Base-by-base conservation (phyloP, 2,329 filamentous ascomycete genomes). In the Fusarium keratoplasticum region DNA sequence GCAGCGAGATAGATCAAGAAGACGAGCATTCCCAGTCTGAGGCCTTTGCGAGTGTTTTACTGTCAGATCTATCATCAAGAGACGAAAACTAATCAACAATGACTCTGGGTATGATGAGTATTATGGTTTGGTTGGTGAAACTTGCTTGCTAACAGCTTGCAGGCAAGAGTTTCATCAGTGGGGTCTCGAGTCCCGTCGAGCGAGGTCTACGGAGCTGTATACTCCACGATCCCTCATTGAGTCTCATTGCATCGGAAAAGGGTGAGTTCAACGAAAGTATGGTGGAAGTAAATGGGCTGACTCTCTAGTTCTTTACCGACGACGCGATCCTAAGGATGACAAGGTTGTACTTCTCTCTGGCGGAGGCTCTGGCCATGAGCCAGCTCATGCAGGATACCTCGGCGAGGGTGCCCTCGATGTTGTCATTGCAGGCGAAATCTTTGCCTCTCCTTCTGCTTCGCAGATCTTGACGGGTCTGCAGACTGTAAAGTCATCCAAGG, bases 151-250 rank as follows among this genome's bases (percentile, higher is more conserved):
- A 16, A 65, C 44, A 6, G 9, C 35, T 29, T 35, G 9, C 2
- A 77, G 76, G 76, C 14, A 77, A 77, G 68, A 77, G 73, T 58
- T 77, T 77, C 59, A 74, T 77, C 52, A 69, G 50, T 65, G 75
- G 71, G 18, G 71, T 75, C 11, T 20, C 68, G 20, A 73, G 71
- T 44, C 64, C 75, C 1, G 76, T 77, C 16, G 71, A 77, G 66
- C 61, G 68, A 50, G 71, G 65, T 4, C 63, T 77, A 29, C 67
- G 75, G 61, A 76, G 75, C 33, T 77, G 73, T 25, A 73, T 77
- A n/a, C 75, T 77, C 13, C 52, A 67, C 29, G 76, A 77, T 42
- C 68, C 76, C 4, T 75, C 71, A 3, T 20, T 77, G 66, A 73
- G 73, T 42, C 75, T 77, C 11, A 67, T 77, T 27, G 55, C 69